Evolutionary conservation across 2,329 filamentous ascomycete species (phyloP), one percentile per base, ranked within the genome.

Genomic region (Apiospora hydei): DNA sequence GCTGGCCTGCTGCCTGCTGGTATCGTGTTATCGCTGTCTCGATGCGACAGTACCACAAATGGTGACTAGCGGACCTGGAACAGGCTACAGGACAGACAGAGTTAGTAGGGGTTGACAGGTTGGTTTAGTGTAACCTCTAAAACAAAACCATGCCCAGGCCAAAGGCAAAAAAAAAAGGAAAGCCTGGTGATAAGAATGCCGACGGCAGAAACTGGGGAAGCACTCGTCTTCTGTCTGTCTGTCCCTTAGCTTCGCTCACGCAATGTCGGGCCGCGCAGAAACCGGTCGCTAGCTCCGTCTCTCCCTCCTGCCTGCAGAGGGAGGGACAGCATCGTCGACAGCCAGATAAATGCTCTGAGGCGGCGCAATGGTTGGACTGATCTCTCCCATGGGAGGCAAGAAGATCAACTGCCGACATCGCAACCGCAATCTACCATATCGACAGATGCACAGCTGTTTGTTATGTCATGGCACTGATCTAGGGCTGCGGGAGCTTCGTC

Each of bases 241-340:
- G 13, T 11, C 14, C 43, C 4, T 44, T 44, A 47, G 44, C 30
- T n/a, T 38, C 51, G 26, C 26, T 34, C 14, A 57, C 49, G 49
- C 51, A 30, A 57, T 57, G 26, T 57, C 51, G 51, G 51, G 51
- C 51, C 51, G 51, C 8, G 51, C 26, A 57, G 51, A 16, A 57
- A 57, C 51, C 51, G 51, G 34, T 57, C 34, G 51, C 51, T 57
- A 57, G 51, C 26, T 57, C 51, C 6, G 24, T 30, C 26, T 34
- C 51, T 34, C 26, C 51, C 51, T 5, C 34, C 34, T 8, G 34
- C 13, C 53, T 38, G 30, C 53, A 38, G 53, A 61, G 30, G 16
- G n/a, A 61, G 11, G 10, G 53, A 13, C 30, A n/a, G 30, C 16
- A 61, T 13, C 30, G 21, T 18, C 1, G 10, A 38, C 18, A 38